Conservation (phyloP, 23 red algal genomes). For the Cyanidiococcus yangmingshanensis region DNA sequence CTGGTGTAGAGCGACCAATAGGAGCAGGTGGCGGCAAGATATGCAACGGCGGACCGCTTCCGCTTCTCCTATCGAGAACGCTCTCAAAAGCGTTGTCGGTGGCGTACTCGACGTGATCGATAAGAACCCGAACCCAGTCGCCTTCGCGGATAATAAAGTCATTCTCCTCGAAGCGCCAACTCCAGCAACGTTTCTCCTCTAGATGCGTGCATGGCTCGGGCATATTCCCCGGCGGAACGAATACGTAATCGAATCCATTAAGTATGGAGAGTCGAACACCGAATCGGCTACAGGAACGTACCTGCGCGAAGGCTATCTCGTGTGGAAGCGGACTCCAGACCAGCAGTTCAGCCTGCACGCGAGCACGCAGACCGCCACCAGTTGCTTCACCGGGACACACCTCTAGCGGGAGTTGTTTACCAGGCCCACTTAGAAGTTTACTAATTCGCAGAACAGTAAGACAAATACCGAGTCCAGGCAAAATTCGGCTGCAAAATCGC, state of each 20-base stretch:
- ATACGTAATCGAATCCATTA: not conserved
- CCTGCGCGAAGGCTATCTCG: slow-evolving; percentile 2
- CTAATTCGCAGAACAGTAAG: not conserved
- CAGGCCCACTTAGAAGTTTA: not conserved
- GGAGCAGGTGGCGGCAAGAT: not conserved
- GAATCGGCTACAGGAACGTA: slow-evolving; percentile 2
- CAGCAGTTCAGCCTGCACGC: not conserved
- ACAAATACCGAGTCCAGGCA: not conserved
- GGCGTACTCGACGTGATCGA: slow-evolving; percentile 6
- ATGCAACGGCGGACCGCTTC: not conserved
- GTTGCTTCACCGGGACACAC: not conserved
- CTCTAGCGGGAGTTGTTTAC: not conserved
- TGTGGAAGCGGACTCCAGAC: slow-evolving; percentile 5
- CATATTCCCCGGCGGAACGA: slow-evolving; percentile 7
- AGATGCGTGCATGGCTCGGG: not conserved
- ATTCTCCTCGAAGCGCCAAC: not conserved
- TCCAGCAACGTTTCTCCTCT: slow-evolving; percentile 5
- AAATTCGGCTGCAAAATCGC: slow-evolving; percentile 5
- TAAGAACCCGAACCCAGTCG: slow-evolving; percentile 6
- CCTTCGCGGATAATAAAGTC: slow-evolving; percentile 3
- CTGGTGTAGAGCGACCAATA: not conserved
- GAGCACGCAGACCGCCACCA: not conserved
- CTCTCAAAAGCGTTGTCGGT: not conserved
- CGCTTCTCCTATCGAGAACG: not conserved
- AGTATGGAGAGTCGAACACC: not conserved